Conservation (phyloP, 371 early-diverging fungal species). For the Fennellomyces sp. region DNA sequence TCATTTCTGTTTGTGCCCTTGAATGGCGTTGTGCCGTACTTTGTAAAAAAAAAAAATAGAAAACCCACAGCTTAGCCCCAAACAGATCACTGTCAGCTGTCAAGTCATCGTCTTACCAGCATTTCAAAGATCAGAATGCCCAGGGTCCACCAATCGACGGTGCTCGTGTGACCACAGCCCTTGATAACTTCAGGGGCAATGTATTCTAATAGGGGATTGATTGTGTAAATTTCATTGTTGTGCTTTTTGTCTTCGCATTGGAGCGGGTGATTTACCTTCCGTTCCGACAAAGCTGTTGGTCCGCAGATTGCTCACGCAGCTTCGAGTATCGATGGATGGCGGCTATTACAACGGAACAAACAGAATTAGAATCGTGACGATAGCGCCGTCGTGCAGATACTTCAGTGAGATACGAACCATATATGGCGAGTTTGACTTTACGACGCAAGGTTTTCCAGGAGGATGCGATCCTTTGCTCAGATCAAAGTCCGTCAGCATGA, state of each 20-base stretch:
- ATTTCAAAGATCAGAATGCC: conserved; percentile 97
- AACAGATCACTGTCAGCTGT: not conserved
- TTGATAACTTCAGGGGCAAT: conserved; percentile 96
- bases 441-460: conserved; percentile 76
- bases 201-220: conserved; percentile 65
- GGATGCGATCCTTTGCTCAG: conserved; percentile 87
- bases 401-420: conserved; percentile 23
- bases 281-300: conserved; percentile 98
- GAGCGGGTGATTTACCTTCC: conserved; percentile 57
- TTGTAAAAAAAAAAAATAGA: not conserved
- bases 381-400: not conserved
- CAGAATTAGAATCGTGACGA: conserved; percentile 3
- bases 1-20: conserved; percentile 85
- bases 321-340: conserved; percentile 81
- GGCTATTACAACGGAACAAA: conserved; percentile 26
- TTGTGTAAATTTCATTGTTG: not conserved
- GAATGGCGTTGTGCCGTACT: conserved; percentile 88
- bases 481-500: conserved; percentile 97
- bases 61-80: not conserved
- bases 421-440: conserved; percentile 63
- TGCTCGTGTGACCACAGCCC: conserved; percentile 91
- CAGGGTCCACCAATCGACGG: conserved; percentile 99
- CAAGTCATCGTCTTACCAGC: conserved; percentile 70
- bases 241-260: not conserved
- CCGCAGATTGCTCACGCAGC: conserved; percentile 83